Conservation (phyloP, 768 basidiomycete genomes). For the Boletus reticulatus region DNA sequence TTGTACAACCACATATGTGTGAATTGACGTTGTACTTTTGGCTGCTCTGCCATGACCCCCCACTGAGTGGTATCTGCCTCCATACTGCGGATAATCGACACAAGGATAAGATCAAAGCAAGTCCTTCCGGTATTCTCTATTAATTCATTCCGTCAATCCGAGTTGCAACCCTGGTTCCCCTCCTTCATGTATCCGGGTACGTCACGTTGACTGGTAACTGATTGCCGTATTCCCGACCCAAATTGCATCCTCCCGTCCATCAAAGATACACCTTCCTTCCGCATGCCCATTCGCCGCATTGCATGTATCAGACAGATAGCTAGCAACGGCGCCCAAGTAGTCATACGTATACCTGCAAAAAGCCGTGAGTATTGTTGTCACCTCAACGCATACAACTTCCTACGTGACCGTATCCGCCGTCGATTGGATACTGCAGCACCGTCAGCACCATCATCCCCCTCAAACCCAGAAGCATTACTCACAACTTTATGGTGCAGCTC, state of each 20-base stretch:
- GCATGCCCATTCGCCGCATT: neutral
- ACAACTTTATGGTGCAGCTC: conserved; percentile 7
- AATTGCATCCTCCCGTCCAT: conserved; percentile 2
- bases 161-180: too few species aligned
- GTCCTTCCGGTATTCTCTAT: too few species aligned
- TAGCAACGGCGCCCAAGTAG: neutral
- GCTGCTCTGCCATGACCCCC: too few species aligned
- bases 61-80: too few species aligned
- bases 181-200: neutral
- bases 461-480: neutral
- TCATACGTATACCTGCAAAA: conserved; percentile 2
- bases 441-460: neutral
- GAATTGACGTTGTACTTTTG: neutral
- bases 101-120: neutral
- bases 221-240: conserved; percentile 1
- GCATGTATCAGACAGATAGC: neutral
- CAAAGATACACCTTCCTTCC: conserved; percentile 2
- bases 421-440: neutral
- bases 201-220: neutral
- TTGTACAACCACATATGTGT: neutral
- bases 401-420: conserved; percentile 5
- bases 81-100: too few species aligned
- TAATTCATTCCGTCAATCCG: neutral
- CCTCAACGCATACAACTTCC: neutral
- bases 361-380: neutral